Percentiles rank a stretch among this genome's conserved stretches.
phyloP scores from a whole-genome alignment of 208 protist genomes.

The Trypanosoma theileri region DNA sequence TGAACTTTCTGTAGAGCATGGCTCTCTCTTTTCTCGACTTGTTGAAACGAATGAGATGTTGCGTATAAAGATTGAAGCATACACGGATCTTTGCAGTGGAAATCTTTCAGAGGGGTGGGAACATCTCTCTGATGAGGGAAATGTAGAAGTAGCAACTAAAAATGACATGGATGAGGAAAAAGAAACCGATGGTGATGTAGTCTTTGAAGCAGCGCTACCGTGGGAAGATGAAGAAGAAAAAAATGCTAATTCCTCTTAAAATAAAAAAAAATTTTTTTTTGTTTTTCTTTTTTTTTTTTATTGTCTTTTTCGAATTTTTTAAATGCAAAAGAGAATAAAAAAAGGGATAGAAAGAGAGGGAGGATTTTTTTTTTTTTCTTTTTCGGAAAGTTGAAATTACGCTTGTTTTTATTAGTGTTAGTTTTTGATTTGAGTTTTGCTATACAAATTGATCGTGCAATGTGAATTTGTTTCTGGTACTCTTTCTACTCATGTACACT shows the following conservation, averaged over 20 bases:
- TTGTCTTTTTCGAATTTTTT: no score
- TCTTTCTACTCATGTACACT: no score
- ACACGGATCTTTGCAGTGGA: conserved; percentile 12
- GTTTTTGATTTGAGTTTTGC: no score
- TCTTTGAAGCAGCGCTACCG: conserved; percentile 53
- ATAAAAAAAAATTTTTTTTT: not conserved
- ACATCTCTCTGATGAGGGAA: not conserved
- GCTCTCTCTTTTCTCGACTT: conserved; percentile 31
- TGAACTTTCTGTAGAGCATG: conserved; percentile 32
- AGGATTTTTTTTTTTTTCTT: conserved; percentile 15
- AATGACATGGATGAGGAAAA: not conserved
- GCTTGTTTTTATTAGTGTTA: no score
- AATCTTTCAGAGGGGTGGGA: conserved; percentile 18
- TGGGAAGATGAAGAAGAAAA: conserved; percentile 41
- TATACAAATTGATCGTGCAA: no score
- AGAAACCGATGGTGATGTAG: conserved; percentile 16
- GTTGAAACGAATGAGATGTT: conserved; percentile 37
- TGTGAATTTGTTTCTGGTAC: no score
- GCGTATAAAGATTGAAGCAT: conserved; percentile 25
- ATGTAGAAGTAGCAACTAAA: not conserved
- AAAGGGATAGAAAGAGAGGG: not conserved
- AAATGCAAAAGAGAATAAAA: no score
- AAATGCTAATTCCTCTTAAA: not conserved
- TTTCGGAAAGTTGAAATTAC: no score
- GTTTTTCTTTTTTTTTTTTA: conserved; percentile 7